Conservation (phyloP, 306 rosid genomes). For the Sindora glabra region DNA sequence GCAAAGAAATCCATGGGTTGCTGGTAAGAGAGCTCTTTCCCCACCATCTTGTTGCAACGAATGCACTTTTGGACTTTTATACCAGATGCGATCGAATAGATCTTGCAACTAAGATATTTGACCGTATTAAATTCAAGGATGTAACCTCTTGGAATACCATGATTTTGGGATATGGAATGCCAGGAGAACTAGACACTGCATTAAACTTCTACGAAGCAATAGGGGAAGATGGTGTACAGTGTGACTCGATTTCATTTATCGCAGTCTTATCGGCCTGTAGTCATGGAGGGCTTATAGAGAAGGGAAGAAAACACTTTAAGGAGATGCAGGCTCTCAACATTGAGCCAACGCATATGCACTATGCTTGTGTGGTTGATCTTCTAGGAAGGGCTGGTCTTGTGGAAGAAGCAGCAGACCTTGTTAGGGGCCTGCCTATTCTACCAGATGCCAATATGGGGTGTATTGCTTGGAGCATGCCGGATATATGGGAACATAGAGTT, state of each 20-base stretch:
- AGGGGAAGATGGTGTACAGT: conserved; percentile 45
- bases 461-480: conserved; percentile 84
- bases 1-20: conserved; percentile 75
- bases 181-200: conserved; percentile 67
- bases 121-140: conserved; percentile 49
- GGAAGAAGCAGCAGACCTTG: conserved; percentile 65
- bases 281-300: no score
- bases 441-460: no score
- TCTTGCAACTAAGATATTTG: no score
- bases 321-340: no score
- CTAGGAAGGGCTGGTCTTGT: conserved; percentile 81
- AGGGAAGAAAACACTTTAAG: no score
- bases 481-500: conserved; percentile 62
- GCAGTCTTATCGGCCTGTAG: conserved; percentile 83
- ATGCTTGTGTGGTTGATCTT: conserved; percentile 83
- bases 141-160: conserved; percentile 92
- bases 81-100: conserved; percentile 78
- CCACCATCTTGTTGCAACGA: conserved; percentile 55
- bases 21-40: conserved; percentile 38
- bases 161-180: conserved; percentile 88
- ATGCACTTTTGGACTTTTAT: conserved; percentile 76
- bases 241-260: conserved; percentile 71
- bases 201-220: conserved; percentile 61
- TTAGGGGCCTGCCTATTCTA: conserved; percentile 48
- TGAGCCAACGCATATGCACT: conserved; percentile 66